Evolutionary conservation across 495 filamentous ascomycete genomes (phyloP), one percentile per base, ranked within the genome.

Genomic region (Hypoxylon intermedium): DNA sequence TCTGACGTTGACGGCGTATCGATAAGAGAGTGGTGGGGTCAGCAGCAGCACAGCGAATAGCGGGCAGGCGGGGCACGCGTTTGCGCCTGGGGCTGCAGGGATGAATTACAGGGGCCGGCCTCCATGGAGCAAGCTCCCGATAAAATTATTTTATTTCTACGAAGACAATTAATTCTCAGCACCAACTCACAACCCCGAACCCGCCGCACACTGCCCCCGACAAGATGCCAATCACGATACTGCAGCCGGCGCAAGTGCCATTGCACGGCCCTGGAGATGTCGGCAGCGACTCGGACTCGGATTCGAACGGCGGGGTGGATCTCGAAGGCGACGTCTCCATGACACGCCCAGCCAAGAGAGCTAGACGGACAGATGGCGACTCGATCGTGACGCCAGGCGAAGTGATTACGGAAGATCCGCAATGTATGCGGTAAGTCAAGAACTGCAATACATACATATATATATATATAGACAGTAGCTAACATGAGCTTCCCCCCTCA

Each of bases 311-410:
- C 79, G 70, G 87, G 76, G 72, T 89, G 80, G 42, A 77, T 75
- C 67, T 89, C 78, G 81, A 87, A 66, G 80, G 81, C 44, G 85
- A 90, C 60, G 79, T 83, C 48, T 85, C 90, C 67, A 83, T 87
- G 80, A 38, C 56, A 33, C 43, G 59, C 18, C 64, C 37, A n/a
- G 31, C 56, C 26, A 67, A 64, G 26, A 59, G 71, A 24, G 53
- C 45, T 46, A 60, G 59, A 40, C 54, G 65, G 34, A 71, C 71
- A 51, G 70, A 63, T 55, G 60, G 59, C 69, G 63, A 59, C 63
- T 72, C 69, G 5, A 84, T 97, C 60, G 85, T 98, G 46, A 97
- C 92, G 5, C 94, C 94, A 6, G 94, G 94, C 56, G 90, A 97
- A 72, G 76, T 85, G 38, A 88, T 98, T 37, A 97, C 94, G 18